Percentiles rank a stretch among this genome's conserved stretches.
Conservation (phyloP, 2,329 filamentous ascomycete species). For the Ophiostoma tasmaniense region DNA sequence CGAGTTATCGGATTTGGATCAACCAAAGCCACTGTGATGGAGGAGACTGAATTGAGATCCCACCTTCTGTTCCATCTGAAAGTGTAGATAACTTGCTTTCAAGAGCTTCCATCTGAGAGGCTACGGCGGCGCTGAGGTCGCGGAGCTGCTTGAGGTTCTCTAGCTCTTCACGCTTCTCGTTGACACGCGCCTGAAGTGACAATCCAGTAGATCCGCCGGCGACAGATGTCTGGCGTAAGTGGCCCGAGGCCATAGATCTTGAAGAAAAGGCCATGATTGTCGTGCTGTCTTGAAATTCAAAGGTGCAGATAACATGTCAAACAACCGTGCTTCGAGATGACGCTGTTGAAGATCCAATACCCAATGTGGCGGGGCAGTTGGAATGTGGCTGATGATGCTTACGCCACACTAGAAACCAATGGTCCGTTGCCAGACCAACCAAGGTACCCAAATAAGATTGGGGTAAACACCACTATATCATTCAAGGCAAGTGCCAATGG, state of each 20-base stretch:
- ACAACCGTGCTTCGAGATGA: background rate
- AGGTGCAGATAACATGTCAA: background rate
- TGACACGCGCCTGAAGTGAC: slow-evolving; percentile 68
- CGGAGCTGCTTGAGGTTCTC: slow-evolving; percentile 70
- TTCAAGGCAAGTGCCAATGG: slow-evolving; percentile 11
- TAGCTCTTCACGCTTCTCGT: slow-evolving; percentile 78
- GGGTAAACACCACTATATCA: slow-evolving; percentile 19
- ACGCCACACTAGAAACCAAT: slow-evolving; percentile 15
- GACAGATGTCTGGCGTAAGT: slow-evolving; percentile 55
- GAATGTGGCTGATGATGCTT: slow-evolving; percentile 16
- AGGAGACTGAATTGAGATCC: background rate
- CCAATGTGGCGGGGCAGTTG: slow-evolving; percentile 11
- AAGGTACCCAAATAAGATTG: slow-evolving; percentile 13
- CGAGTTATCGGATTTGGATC: background rate
- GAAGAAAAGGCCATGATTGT: slow-evolving; percentile 20
- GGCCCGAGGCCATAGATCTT: slow-evolving; percentile 46
- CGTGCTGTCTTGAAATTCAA: background rate
- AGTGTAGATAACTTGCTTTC: slow-evolving; percentile 70
- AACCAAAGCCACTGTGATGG: background rate
- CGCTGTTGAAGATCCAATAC: too few species aligned
- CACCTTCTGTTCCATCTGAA: slow-evolving; percentile 74
- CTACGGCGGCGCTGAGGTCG: slow-evolving; percentile 69
- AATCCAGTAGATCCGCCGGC: slow-evolving; percentile 42
- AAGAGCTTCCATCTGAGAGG: slow-evolving; percentile 72
- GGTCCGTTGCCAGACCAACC: slow-evolving; percentile 21